Evolutionary conservation across 768 basidiomycete genomes (phyloP).

Genomic region (Wakefieldia striispora): DNA sequence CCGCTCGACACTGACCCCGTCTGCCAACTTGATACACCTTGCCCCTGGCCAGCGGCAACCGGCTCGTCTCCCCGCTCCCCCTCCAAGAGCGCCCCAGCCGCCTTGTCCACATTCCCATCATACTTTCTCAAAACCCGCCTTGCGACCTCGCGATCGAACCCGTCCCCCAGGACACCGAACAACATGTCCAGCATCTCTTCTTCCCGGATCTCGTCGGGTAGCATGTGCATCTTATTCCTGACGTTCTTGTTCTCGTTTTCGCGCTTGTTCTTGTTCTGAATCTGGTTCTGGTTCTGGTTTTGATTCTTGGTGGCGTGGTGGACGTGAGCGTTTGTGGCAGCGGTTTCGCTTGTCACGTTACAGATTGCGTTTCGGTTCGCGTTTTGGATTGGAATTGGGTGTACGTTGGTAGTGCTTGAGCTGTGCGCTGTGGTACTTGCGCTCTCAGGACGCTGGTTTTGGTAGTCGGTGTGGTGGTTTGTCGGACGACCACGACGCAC

Average conservation of each 20-base stretch:
- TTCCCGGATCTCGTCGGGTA: slow-evolving; percentile 27
- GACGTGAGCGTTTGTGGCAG: too few species aligned
- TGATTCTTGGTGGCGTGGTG: too few species aligned
- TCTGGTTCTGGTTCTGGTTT: too few species aligned
- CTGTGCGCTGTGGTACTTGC: too few species aligned
- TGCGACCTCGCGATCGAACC: slow-evolving; percentile 43
- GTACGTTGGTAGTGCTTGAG: too few species aligned
- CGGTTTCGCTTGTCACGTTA: too few species aligned
- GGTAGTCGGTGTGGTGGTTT: too few species aligned
- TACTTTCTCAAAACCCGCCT: slow-evolving; percentile 59
- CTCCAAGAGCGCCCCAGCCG: slow-evolving; percentile 52
- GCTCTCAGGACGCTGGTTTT: too few species aligned
- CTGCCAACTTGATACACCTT: slow-evolving; percentile 3
- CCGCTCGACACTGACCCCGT: background rate
- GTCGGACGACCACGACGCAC: too few species aligned
- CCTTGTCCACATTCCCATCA: slow-evolving; percentile 56
- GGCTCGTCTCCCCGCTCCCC: slow-evolving; percentile 45
- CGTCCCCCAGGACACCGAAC: slow-evolving; percentile 39
- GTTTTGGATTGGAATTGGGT: too few species aligned
- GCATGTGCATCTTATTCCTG: slow-evolving; percentile 15
- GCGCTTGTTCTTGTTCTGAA: slow-evolving; percentile 1
- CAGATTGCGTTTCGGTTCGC: too few species aligned
- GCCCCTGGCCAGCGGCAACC: background rate
- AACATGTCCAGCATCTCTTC: slow-evolving; percentile 34
- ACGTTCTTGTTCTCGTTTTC: background rate